Base-by-base conservation (phyloP, 2,329 filamentous ascomycete genomes). In the Sporothrix mexicana region DNA sequence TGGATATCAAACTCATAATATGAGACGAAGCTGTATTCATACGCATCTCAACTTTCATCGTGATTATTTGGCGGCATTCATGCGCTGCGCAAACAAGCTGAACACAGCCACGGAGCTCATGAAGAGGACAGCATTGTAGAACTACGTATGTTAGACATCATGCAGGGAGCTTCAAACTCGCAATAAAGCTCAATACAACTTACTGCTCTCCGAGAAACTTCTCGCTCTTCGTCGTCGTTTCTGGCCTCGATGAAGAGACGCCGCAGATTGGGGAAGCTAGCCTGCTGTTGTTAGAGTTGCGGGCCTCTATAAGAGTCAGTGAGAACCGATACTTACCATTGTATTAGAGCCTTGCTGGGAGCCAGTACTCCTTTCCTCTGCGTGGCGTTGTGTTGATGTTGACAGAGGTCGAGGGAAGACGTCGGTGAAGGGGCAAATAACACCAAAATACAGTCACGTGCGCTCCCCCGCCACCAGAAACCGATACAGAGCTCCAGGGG, bases 71-170 rank as follows among this genome's bases (percentile, higher is more conserved):
- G 75, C 78, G 36, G 86, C 87, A 75, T 90, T 90, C 87, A 98
- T 92, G 77, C 92, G 92, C 79, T 99, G 96, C 41, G 95, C 96
- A 74, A 96, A 91, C 74, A 99, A 84, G 80, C 95, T 97, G 84
- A 98, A 98, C 74, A 97, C 90, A 8, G 95, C 94, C 30, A 99
- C 93, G 0, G 96, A 98, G 30, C 95, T 96, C 86, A 99, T 95
- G 84, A 98, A 99, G 1, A 98, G 85, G 0, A 98, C 94, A 0
- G 97, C 90, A 79, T 99, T 98, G 83, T 99, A 99, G 81, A 99
- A 99, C 96, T 97, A 20, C 78, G 8, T n/a, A 8, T 72, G 45
- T 73, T 64, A 74, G 74, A 72, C 61, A 45, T 8, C 8, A 5
- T 10, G 10, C 73, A 12, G 9, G 30, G 17, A 47, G 47, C 84